A percentile compares a stretch with the other conserved stretches of the same genome.
Evolutionary conservation across 345 rosid species (phyloP).

Genomic region (Hypericum androsaemum): DNA sequence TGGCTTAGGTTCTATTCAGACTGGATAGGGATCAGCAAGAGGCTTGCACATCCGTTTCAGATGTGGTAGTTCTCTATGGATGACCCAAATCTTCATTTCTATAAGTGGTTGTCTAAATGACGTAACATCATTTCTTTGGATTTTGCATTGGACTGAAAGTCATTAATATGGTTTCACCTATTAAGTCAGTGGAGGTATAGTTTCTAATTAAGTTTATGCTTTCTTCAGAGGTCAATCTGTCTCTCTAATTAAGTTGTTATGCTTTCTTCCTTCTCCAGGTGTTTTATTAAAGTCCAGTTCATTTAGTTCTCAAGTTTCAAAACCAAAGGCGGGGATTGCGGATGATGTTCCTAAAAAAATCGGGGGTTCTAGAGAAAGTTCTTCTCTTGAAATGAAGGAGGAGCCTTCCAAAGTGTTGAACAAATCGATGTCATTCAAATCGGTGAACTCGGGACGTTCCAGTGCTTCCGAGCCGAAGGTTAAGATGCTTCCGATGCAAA

Average conservation of each 20-base stretch:
- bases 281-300: constrained; percentile 65
- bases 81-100: no score
- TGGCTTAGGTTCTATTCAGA: neutral
- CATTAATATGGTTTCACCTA: no score
- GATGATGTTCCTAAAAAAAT: constrained; percentile 59
- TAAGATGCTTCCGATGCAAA: constrained; percentile 41
- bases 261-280: constrained; percentile 36
- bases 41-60: no score
- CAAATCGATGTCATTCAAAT: constrained; percentile 68
- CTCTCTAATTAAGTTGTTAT: neutral
- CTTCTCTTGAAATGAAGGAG: constrained; percentile 43
- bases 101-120: no score
- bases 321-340: constrained; percentile 54
- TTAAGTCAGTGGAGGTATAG: no score
- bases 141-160: no score
- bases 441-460: constrained; percentile 34
- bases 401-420: constrained; percentile 40
- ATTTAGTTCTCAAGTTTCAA: constrained; percentile 43
- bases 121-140: no score
- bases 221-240: no score
- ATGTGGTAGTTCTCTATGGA: no score
- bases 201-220: no score
- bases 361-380: constrained; percentile 37
- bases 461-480: constrained; percentile 45
- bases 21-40: no score